Percentiles rank a stretch among this genome's conserved stretches.
phyloP scores from a whole-genome alignment of 78 protist genomes.

The Dictyostelium brefeldianum region DNA sequence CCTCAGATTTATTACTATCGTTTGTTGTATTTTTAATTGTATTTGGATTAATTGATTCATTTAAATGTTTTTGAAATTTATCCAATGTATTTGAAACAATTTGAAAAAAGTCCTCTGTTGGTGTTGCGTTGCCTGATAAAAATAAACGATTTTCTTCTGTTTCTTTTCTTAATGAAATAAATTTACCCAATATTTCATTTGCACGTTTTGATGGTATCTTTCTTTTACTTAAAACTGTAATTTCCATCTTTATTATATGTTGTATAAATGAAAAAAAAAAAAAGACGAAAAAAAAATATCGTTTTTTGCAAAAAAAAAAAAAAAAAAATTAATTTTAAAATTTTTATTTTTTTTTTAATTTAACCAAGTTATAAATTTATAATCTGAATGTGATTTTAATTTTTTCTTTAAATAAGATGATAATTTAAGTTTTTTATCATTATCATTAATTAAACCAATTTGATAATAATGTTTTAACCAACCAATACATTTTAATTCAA shows the following conservation, averaged over 20 bases:
- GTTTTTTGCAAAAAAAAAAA: too few relatives aligned
- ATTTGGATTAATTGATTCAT: slow-evolving; percentile 35
- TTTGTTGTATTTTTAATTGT: neutral
- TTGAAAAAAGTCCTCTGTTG: slow-evolving; percentile 55
- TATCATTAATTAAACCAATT: too few relatives aligned
- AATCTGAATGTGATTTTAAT: too few relatives aligned
- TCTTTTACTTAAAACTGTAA: neutral
- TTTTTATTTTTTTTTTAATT: too few relatives aligned
- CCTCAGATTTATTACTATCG: neutral
- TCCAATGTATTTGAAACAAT: slow-evolving; percentile 22
- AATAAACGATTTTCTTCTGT: slow-evolving; percentile 23
- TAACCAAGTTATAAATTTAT: too few relatives aligned
- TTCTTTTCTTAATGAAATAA: slow-evolving; percentile 26
- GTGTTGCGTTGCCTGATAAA: slow-evolving; percentile 29
- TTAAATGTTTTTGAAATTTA: slow-evolving; percentile 52
- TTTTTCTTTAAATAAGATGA: too few relatives aligned
- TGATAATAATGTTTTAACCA: too few relatives aligned
- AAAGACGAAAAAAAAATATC: too few relatives aligned
- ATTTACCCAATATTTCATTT: slow-evolving; percentile 31
- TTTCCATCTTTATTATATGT: slow-evolving; percentile 21
- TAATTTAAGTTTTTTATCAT: too few relatives aligned
- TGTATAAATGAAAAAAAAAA: too few relatives aligned
- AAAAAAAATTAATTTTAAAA: too few relatives aligned
- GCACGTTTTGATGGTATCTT: slow-evolving; percentile 8
- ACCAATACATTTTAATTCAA: too few relatives aligned